Base-by-base conservation (phyloP, 2,329 filamentous ascomycete species). In the Monosporascus sp. region DNA sequence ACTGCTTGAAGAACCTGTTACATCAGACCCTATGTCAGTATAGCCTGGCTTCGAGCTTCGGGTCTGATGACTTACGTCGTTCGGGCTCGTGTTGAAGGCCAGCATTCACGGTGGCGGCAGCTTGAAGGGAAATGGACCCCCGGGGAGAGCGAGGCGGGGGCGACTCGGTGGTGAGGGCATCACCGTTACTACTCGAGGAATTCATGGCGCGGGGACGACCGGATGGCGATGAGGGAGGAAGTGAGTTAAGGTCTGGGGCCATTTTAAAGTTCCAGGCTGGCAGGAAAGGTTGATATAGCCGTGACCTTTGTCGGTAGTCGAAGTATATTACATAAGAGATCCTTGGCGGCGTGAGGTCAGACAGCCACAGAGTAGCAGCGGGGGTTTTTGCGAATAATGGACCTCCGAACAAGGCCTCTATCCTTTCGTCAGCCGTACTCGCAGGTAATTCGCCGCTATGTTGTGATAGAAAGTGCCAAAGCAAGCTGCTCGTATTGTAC, bases 61-160 rank as follows among this genome's bases (percentile, higher is more conserved):
- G 31, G 25, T 11, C 3, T 38, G 27, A 56, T 58, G 48, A 65
- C 76, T 47, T 74, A 84, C 82, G 75, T 66, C 78, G 72, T 14
- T 81, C 80, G 39, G 81, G 75, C 63, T 88, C 82, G 58, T 81
- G 82, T 60, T 88, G 84, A 27, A 90, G 81, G 49, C 89, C 83
- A 27, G 88, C 87, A 67, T 93, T 93, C 70, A 92, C 81, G 44
- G 87, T 85, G 7, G 88, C 88, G 14, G 89, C 84, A 49, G 88
- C 88, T 66, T 88, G 88, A 9, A 94, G 78, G 15, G 88, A 90
- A 56, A 82, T 79, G 41, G 87, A 83, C 37, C 43, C 43, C 25
- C 43, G 22, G 14, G 86, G 81, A 48, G 83, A 83, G 60, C 86
- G 78, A 38, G 83, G 81, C 45, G 84, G 84, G 47, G 81, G 77